A percentile compares a stretch with the other conserved stretches of the same genome.
phyloP scores from a whole-genome alignment of 306 rosid genomes.

The Vachellia collinsii region DNA sequence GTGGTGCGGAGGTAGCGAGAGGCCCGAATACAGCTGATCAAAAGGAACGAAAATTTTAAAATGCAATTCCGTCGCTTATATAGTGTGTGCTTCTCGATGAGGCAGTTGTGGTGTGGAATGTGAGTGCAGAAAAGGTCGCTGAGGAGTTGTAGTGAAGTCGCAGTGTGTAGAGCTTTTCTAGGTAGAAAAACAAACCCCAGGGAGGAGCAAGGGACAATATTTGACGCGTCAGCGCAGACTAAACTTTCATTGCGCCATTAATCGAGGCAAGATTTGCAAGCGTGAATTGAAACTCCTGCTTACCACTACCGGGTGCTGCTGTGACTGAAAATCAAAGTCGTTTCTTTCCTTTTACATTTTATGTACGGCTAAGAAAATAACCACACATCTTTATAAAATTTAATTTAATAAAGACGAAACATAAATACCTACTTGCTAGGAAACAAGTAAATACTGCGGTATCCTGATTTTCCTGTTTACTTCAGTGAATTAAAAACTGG shows the following conservation, averaged over 20 bases:
- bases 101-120: neutral
- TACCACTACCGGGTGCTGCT: neutral
- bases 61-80: neutral
- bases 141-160: neutral
- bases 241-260: neutral
- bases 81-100: neutral
- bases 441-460: no score
- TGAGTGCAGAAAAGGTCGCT: neutral
- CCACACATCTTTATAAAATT: neutral
- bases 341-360: neutral
- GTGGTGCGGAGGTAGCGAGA: neutral
- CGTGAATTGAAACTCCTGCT: neutral
- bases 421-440: neutral
- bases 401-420: neutral
- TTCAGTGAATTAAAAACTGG: no score
- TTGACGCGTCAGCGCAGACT: slow-evolving; percentile 20
- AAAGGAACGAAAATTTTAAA: neutral
- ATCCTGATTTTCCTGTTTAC: no score
- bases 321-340: neutral
- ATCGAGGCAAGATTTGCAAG: neutral
- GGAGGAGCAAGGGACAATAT: neutral
- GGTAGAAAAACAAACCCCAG: neutral
- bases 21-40: neutral
- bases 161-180: neutral
- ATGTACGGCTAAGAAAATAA: neutral